Percentiles rank a stretch among this genome's conserved stretches.
Evolutionary conservation across 306 rosid species (phyloP).

Genomic region (Astragalus membranaceus): DNA sequence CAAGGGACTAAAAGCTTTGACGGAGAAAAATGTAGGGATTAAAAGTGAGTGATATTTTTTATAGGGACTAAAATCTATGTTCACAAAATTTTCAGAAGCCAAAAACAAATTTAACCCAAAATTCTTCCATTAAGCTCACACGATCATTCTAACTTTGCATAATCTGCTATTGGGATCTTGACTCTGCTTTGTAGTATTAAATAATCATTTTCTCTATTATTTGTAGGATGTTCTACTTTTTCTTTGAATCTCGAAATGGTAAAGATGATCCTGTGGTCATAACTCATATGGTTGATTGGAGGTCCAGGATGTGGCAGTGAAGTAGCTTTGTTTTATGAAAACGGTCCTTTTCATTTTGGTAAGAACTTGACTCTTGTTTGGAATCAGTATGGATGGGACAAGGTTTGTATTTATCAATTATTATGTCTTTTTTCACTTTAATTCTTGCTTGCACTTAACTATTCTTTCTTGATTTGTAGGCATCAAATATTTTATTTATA

Average conservation of each 20-base stretch:
- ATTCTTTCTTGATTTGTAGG: constrained; percentile 36
- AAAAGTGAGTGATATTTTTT: too few species aligned
- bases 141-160: too few species aligned
- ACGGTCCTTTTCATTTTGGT: constrained; percentile 80
- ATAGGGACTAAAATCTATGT: too few species aligned
- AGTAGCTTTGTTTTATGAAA: constrained; percentile 81
- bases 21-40: too few species aligned
- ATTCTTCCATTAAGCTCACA: too few species aligned
- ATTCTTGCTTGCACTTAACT: not conserved
- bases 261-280: constrained; percentile 63
- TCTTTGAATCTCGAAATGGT: constrained; percentile 75
- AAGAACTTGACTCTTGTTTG: constrained; percentile 63
- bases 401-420: constrained; percentile 28
- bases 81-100: too few species aligned
- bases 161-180: too few species aligned
- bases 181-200: not conserved
- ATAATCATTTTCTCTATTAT: not conserved
- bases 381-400: constrained; percentile 94
- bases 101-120: too few species aligned
- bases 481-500: constrained; percentile 72
- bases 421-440: not conserved
- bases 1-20: too few species aligned
- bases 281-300: constrained; percentile 92
- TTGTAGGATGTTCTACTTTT: constrained; percentile 87
- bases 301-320: constrained; percentile 99